Evolutionary conservation across 345 rosid species (phyloP), one percentile per base, ranked within the genome.

Genomic region (Excoecaria cochinchinensis): DNA sequence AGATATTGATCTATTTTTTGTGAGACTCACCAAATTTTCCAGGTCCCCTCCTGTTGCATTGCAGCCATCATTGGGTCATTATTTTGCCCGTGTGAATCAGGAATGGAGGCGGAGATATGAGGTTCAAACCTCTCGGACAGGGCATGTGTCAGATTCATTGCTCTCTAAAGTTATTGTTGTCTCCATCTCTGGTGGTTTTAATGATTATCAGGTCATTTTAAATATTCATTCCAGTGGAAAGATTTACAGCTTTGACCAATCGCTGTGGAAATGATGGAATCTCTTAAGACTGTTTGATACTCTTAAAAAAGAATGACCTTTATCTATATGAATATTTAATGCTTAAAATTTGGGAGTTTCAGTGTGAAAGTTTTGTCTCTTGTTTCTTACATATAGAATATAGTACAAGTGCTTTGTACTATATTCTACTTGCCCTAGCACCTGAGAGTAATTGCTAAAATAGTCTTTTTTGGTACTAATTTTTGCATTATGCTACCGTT

Each of bases 11-110:
- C 78, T 61, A 70, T 39, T 73, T 71, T 79, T 85, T 71, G 76
- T 71, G 67, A 67, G 72, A 70, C 57, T 72, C 59, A 63, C 82
- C 24, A 57, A 74, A 87, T 84, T 80, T 77, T 88, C 83, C 87
- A 95, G 99, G 87, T 89, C 93, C 79, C 97, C 99, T 83, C 99
- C 99, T 66, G 80, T 95, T 79, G 97, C 97, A 63, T 84, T 95
- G 85, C 98, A 93, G 86, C 98, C 99, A 82, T 95, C 99, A 72
- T 76, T 95, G 78, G 97, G 99, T 65, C 85, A 87, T 77, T 95
- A 90, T 86, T 95, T 85, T 88, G 80, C 90, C 60, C 82, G 74
- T 72, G 87, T 95, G 78, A 93, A 95, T 85, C 76, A 79, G 73
- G 90, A 90, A 83, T 95, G 99, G 99, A 89, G 85, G 85, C 87